A percentile compares a stretch with the other conserved stretches of the same genome.
Conservation (phyloP, 2,329 filamentous ascomycete species). For the Trichophyton benhamiae region DNA sequence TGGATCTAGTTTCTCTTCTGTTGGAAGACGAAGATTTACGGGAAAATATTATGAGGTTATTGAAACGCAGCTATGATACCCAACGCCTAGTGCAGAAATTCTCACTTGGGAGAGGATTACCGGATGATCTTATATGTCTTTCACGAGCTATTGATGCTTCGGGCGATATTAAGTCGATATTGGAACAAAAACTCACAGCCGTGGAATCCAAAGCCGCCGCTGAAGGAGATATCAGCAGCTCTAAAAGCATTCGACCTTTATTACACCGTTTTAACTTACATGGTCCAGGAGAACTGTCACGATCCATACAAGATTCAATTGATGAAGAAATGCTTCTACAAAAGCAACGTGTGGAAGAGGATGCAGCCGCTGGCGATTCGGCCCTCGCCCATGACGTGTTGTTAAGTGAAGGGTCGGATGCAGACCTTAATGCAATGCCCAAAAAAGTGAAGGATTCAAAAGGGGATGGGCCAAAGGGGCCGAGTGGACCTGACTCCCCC, state of each 20-base stretch:
- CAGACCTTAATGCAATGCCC: constrained; percentile 45
- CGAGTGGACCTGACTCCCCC: constrained; percentile 26
- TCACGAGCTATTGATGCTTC: constrained; percentile 70
- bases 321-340: constrained; percentile 84
- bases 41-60: constrained; percentile 54
- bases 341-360: constrained; percentile 65
- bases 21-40: constrained; percentile 54
- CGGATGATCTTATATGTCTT: constrained; percentile 77
- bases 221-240: constrained; percentile 12
- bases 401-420: constrained; percentile 49
- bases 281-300: constrained; percentile 55
- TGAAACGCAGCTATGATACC: constrained; percentile 70
- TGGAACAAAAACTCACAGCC: constrained; percentile 17
- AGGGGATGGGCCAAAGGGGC: constrained; percentile 17
- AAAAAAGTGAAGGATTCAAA: constrained; percentile 33
- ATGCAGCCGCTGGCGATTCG: constrained; percentile 56
- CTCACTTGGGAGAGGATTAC: constrained; percentile 76
- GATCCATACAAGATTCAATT: constrained; percentile 62
- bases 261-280: constrained; percentile 38
- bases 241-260: constrained; percentile 27
- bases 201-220: constrained; percentile 16
- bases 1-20: constrained; percentile 71
- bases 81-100: constrained; percentile 90
- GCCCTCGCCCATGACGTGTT: constrained; percentile 62
- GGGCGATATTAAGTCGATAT: constrained; percentile 44